Evolutionary conservation across 176 grass and related monocot species (phyloP).

Genomic region (Aechmea fasciata): DNA sequence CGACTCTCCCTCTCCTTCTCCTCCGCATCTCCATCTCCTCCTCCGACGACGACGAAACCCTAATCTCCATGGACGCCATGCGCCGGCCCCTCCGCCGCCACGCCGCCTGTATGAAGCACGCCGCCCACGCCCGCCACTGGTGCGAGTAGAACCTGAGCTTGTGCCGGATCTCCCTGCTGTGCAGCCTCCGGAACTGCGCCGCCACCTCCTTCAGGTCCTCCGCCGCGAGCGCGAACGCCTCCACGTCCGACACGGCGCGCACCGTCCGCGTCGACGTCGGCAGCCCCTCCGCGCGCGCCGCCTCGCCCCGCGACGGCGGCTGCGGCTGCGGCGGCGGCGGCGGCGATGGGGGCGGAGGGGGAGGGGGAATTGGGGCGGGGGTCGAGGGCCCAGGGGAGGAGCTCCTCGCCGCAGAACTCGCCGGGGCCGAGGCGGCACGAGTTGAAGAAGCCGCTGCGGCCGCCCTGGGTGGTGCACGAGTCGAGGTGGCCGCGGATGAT

Average conservation of each 20-base stretch:
- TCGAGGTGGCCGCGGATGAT: slow-evolving; percentile 87
- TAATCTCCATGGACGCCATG: slow-evolving; percentile 59
- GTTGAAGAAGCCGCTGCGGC: slow-evolving; percentile 81
- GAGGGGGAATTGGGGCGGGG: slow-evolving; percentile 23
- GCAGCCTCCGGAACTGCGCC: slow-evolving; percentile 63
- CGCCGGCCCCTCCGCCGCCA: slow-evolving; percentile 60
- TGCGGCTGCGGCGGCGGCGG: no score
- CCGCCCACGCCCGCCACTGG: slow-evolving; percentile 91
- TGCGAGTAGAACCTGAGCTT: slow-evolving; percentile 91
- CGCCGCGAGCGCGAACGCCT: slow-evolving; percentile 90
- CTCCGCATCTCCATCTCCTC: neutral
- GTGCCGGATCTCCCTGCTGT: slow-evolving; percentile 71
- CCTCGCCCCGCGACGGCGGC: no score
- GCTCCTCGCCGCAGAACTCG: slow-evolving; percentile 96
- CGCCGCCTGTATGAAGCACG: slow-evolving; percentile 89
- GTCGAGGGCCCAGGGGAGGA: slow-evolving; percentile 90
- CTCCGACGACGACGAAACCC: neutral
- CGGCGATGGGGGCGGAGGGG: no score
- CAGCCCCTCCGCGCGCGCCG: slow-evolving; percentile 19
- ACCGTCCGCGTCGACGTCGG: slow-evolving; percentile 86
- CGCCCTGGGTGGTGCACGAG: slow-evolving; percentile 85
- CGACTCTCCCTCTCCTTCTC: neutral
- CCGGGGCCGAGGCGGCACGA: slow-evolving; percentile 75
- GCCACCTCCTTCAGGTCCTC: slow-evolving; percentile 79
- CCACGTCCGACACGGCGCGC: slow-evolving; percentile 70